phyloP scores from a whole-genome alignment of 2,329 filamentous ascomycete species.

The Hortaea werneckii region DNA sequence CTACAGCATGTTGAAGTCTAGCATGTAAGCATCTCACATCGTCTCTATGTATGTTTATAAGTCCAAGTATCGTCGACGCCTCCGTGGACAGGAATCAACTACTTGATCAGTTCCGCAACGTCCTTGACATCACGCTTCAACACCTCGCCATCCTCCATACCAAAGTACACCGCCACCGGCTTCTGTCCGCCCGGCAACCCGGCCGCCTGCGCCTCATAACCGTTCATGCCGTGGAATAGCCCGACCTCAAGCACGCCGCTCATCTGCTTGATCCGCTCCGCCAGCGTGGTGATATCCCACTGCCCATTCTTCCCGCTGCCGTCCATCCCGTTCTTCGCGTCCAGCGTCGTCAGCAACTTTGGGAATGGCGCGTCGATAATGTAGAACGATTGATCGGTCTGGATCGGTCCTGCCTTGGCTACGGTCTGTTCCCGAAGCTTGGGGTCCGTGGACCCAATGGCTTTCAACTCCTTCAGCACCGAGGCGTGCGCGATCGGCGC shows the following conservation, averaged over 20 bases:
- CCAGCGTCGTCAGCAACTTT: conserved; percentile 54
- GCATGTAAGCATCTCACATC: too few species aligned
- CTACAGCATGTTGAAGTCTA: too few species aligned
- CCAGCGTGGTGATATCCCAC: conserved; percentile 73
- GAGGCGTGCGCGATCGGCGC: conserved; percentile 71
- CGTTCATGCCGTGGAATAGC: conserved; percentile 76
- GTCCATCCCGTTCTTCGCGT: conserved; percentile 32
- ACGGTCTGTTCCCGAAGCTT: conserved; percentile 61
- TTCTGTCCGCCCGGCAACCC: conserved; percentile 66
- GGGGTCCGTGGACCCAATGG: conserved; percentile 63
- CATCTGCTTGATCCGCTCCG: conserved; percentile 65
- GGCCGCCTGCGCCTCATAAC: conserved; percentile 52
- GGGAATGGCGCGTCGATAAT: conserved; percentile 86
- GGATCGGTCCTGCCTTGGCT: conserved; percentile 71
- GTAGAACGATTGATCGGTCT: conserved; percentile 78
- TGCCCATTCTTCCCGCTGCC: conserved; percentile 45
- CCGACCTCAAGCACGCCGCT: conserved; percentile 87
- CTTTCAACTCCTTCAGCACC: conserved; percentile 61
- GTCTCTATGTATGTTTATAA: too few species aligned
- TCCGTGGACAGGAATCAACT: not conserved
- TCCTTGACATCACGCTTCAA: conserved; percentile 14
- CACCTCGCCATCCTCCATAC: conserved; percentile 56
- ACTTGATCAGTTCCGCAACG: not conserved
- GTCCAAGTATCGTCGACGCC: too few species aligned
- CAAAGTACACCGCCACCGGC: conserved; percentile 90